These are phyloP conservation scores for Phytophthora brassicae DNA, from an alignment of 352 stramenopile species.

Conservation along the genomic window DNA sequence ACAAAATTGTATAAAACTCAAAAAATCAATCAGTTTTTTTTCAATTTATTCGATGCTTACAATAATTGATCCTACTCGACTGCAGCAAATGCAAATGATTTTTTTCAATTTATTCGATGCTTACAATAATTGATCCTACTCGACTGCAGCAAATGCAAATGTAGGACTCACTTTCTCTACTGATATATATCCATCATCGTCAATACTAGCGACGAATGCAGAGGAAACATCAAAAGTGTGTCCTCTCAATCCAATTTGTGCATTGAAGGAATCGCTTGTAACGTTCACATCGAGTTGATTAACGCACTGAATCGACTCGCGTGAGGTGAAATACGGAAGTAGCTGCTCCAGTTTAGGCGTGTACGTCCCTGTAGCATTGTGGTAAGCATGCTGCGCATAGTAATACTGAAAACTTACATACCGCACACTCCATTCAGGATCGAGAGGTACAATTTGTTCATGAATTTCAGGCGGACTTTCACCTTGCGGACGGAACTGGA, in stretches of 20 bases:
- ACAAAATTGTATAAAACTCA: slow-evolving; percentile 21
- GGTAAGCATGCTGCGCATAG: slow-evolving; percentile 59
- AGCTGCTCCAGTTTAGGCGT: slow-evolving; percentile 33
- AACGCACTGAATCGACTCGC: slow-evolving; percentile 27
- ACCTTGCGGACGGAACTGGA: slow-evolving; percentile 61
- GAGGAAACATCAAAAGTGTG: neutral
- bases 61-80: slow-evolving; percentile 1
- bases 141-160: neutral
- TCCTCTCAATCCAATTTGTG: slow-evolving; percentile 13
- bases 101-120: slow-evolving; percentile 1
- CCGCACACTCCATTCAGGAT: slow-evolving; percentile 50
- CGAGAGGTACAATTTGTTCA: slow-evolving; percentile 28
- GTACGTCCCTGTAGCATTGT: slow-evolving; percentile 31
- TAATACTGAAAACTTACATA: slow-evolving; percentile 68
- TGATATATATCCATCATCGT: slow-evolving; percentile 27
- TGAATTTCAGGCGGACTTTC: slow-evolving; percentile 11
- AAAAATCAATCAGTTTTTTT: slow-evolving; percentile 23
- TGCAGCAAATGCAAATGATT: neutral
- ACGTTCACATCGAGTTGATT: slow-evolving; percentile 22
- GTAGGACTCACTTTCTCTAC: slow-evolving; percentile 12
- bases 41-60: neutral
- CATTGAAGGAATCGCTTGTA: slow-evolving; percentile 22
- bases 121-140: neutral
- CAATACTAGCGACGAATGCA: slow-evolving; percentile 23
- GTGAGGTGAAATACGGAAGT: slow-evolving; percentile 32